A percentile compares a stretch with the other conserved stretches of the same genome.
Evolutionary conservation across 2,329 filamentous ascomycete genomes (phyloP).

Genomic region (Apiospora rasikravindrae): DNA sequence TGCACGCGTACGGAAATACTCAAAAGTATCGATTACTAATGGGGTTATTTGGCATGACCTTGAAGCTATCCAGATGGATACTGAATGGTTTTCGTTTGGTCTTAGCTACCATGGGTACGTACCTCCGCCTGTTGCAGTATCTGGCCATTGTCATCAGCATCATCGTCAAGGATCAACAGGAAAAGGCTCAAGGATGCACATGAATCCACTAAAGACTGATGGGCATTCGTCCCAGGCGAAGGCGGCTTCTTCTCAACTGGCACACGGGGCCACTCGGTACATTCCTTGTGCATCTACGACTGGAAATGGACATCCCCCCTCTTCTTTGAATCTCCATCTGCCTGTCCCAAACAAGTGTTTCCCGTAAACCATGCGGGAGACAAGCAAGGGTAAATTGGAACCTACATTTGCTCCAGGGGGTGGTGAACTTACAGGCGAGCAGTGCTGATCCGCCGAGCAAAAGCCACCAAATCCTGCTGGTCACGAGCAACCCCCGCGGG

Average conservation of each 20-base stretch:
- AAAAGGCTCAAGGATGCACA: conserved; percentile 8
- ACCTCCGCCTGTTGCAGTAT: background rate
- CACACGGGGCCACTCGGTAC: conserved; percentile 27
- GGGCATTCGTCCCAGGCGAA: conserved; percentile 21
- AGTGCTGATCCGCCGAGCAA: background rate
- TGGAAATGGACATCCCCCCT: conserved; percentile 23
- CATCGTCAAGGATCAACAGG: conserved; percentile 5
- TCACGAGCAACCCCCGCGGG: conserved; percentile 6
- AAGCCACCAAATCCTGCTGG: conserved; percentile 8
- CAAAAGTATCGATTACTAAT: background rate
- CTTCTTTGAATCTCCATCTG: conserved; percentile 25
- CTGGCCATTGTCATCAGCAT: background rate
- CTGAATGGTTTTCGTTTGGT: background rate
- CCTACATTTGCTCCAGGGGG: conserved; percentile 16
- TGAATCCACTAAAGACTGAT: conserved; percentile 16
- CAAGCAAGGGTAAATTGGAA: conserved; percentile 2
- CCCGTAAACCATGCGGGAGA: conserved; percentile 17
- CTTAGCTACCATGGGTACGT: background rate
- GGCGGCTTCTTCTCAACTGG: conserved; percentile 20
- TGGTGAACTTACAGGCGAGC: background rate
- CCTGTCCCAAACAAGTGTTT: conserved; percentile 28
- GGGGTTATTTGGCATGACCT: background rate
- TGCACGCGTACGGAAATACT: background rate
- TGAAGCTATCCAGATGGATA: conserved; percentile 10
- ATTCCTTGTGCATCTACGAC: conserved; percentile 31